A percentile compares a stretch with the other conserved stretches of the same genome.
phyloP scores from a whole-genome alignment of 208 protist genomes.

The Leishmania major region DNA sequence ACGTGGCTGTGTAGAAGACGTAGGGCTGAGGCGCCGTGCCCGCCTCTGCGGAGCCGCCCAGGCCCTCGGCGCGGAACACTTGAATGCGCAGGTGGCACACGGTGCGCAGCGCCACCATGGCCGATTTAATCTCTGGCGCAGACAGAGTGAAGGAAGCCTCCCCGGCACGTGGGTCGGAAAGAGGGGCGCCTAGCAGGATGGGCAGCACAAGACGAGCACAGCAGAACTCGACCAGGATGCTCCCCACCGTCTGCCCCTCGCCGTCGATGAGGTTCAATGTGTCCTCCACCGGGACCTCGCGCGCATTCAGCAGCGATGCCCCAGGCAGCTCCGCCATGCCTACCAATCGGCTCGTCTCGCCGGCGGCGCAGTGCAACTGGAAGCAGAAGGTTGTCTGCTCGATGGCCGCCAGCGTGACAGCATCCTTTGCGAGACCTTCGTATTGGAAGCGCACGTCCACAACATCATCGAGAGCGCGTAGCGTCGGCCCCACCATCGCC shows the following conservation, averaged over 20 bases:
- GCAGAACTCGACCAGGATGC: constrained; percentile 53
- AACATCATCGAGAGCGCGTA: constrained; percentile 58
- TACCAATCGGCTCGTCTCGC: constrained; percentile 46
- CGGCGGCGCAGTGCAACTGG: constrained; percentile 64
- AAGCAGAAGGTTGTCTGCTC: constrained; percentile 67
- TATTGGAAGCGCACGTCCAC: constrained; percentile 79
- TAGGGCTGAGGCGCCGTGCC: constrained; percentile 63
- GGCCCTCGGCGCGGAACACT: constrained; percentile 60
- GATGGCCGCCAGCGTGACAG: constrained; percentile 56
- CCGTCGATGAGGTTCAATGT: constrained; percentile 52
- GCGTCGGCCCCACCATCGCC: constrained; percentile 76
- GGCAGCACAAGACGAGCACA: constrained; percentile 69
- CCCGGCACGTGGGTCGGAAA: constrained; percentile 10
- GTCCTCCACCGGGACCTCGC: constrained; percentile 53
- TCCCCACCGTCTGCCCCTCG: constrained; percentile 44
- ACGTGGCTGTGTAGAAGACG: constrained; percentile 82
- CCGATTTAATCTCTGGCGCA: constrained; percentile 41
- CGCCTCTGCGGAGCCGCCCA: constrained; percentile 20
- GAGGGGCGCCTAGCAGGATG: constrained; percentile 49
- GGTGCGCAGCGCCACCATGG: constrained; percentile 68
- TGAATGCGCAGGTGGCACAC: constrained; percentile 73
- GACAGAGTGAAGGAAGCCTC: constrained; percentile 27
- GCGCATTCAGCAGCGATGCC: constrained; percentile 49
- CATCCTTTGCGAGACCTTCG: constrained; percentile 54
- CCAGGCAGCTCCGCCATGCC: constrained; percentile 80